Conservation (phyloP, 768 basidiomycete genomes). For the Sutorius australiensis region DNA sequence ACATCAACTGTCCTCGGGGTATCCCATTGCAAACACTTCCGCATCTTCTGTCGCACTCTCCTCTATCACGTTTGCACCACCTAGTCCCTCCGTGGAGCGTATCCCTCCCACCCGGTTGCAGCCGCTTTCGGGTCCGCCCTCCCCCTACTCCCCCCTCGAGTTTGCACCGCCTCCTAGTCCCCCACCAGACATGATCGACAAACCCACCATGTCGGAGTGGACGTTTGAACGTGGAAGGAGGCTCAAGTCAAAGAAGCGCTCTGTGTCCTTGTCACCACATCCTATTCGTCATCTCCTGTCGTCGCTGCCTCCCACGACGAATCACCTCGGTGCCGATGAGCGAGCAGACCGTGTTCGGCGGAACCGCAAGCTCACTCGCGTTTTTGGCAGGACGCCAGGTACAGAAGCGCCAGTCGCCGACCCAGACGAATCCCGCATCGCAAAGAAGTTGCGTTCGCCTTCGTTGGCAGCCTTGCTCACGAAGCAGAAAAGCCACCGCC, state of each 20-base stretch:
- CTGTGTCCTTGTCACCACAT: constrained; percentile 29
- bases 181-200: constrained; percentile 12
- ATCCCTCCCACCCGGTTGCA: constrained; percentile 8
- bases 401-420: constrained; percentile 34
- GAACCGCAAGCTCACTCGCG: constrained; percentile 72
- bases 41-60: constrained; percentile 24
- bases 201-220: constrained; percentile 47
- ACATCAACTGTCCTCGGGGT: constrained; percentile 11
- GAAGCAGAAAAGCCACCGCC: constrained; percentile 30
- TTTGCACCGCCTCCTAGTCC: constrained; percentile 23
- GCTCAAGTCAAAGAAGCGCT: constrained; percentile 23
- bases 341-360: constrained; percentile 71
- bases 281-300: constrained; percentile 7
- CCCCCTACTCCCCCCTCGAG: constrained; percentile 31
- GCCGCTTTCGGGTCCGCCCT: constrained; percentile 22
- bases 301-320: constrained; percentile 61
- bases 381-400: constrained; percentile 70
- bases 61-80: constrained; percentile 28
- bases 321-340: constrained; percentile 58
- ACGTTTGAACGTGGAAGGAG: constrained; percentile 34
- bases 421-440: constrained; percentile 22
- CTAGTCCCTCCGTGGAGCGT: constrained; percentile 21
- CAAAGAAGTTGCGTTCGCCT: constrained; percentile 23
- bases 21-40: constrained; percentile 3
- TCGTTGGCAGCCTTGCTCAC: constrained; percentile 27